Percentiles rank a stretch among this genome's conserved stretches.
Evolutionary conservation across 352 stramenopile genomes (phyloP).

Genomic region (Phytophthora litchii): DNA sequence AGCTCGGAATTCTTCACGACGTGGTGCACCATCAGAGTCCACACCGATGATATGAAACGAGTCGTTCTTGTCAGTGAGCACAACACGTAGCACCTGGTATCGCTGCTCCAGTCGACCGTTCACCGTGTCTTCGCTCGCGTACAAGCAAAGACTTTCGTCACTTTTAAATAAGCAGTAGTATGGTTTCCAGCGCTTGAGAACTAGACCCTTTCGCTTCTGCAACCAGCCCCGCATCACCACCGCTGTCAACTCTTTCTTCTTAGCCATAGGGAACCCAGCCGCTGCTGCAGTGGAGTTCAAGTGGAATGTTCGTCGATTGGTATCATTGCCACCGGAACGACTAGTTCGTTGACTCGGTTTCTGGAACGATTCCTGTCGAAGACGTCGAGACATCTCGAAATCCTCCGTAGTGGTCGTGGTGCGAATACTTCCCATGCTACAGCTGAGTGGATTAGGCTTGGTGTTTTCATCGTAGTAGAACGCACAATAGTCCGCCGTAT

Average conservation of each 20-base stretch:
- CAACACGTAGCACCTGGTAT: constrained; percentile 55
- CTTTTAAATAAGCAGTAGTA: constrained; percentile 63
- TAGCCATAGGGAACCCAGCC: constrained; percentile 31
- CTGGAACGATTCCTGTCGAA: constrained; percentile 19
- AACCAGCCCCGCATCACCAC: constrained; percentile 53
- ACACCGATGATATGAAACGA: constrained; percentile 64
- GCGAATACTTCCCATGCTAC: constrained; percentile 22
- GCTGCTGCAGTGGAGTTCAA: constrained; percentile 28
- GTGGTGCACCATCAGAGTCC: constrained; percentile 40
- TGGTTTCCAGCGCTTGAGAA: constrained; percentile 66
- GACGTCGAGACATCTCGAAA: constrained; percentile 38
- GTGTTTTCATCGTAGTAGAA: constrained; percentile 26
- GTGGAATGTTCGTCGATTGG: constrained; percentile 11
- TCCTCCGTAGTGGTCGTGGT: constrained; percentile 46
- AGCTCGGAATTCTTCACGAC: constrained; percentile 56
- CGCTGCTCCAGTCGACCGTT: constrained; percentile 53
- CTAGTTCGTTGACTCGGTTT: constrained; percentile 9
- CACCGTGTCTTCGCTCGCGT: constrained; percentile 59
- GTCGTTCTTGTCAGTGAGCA: constrained; percentile 51
- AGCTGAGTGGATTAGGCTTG: constrained; percentile 25
- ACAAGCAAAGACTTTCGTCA: constrained; percentile 60
- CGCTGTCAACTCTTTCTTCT: constrained; percentile 33
- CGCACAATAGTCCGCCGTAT: constrained; percentile 16
- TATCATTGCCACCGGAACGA: background rate
- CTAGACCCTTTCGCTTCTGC: constrained; percentile 52